Conservation (phyloP, 495 filamentous ascomycete species). For the Neurospora tetraspora region DNA sequence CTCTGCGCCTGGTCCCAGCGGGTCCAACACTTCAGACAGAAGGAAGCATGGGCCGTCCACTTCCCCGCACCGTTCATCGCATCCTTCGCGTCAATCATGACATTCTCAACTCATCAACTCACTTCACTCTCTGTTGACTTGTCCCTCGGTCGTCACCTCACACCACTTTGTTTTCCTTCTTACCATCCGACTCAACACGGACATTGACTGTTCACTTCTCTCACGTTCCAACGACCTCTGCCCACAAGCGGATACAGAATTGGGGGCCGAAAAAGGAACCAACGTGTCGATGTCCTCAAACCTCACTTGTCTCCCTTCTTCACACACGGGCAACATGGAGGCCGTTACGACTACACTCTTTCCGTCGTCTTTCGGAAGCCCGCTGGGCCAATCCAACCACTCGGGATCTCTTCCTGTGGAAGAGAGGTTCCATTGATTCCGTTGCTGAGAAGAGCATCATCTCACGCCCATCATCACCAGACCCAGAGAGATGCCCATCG, state of each 20-base stretch:
- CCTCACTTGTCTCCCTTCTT: not conserved
- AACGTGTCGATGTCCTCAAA: not conserved
- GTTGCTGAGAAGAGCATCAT: not conserved
- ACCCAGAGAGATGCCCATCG: not conserved
- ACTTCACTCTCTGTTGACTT: not conserved
- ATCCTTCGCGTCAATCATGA: not conserved
- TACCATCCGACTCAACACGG: not conserved
- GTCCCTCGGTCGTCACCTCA: not conserved
- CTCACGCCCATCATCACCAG: not conserved
- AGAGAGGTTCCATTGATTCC: too few species aligned
- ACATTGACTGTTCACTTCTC: not conserved
- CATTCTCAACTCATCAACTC: not conserved
- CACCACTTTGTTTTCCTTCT: not conserved
- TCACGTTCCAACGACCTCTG: not conserved
- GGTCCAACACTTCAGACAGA: not conserved
- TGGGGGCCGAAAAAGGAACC: constrained; percentile 8
- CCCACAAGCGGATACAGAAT: not conserved
- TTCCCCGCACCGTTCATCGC: not conserved
- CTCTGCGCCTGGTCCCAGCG: not conserved
- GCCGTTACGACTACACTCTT: not conserved
- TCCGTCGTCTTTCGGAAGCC: not conserved
- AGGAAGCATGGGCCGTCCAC: not conserved
- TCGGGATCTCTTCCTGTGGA: not conserved
- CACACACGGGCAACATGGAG: not conserved
- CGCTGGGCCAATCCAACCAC: not conserved